Conservation (phyloP, 2,329 filamentous ascomycete species). For the Dactylellina sp. region DNA sequence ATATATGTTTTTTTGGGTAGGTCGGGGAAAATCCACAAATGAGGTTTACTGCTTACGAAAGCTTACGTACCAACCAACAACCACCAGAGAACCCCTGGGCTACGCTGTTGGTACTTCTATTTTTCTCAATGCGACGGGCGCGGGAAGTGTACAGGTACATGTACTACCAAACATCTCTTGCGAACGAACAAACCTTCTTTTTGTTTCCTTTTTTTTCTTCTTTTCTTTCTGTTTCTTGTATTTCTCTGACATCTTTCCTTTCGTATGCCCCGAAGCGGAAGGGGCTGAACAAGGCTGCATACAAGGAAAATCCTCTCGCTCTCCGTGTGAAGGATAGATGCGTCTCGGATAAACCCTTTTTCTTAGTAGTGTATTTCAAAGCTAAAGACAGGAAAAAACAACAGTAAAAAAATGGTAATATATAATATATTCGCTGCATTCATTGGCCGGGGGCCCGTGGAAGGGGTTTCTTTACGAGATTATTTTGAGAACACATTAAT, state of each 20-base stretch:
- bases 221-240: not conserved
- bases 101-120: not conserved
- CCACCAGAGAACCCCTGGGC: slow-evolving; percentile 7
- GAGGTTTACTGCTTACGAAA: slow-evolving; percentile 45
- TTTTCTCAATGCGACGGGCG: not conserved
- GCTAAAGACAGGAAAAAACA: not conserved
- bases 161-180: not conserved
- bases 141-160: slow-evolving; percentile 1
- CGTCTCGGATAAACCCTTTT: slow-evolving; percentile 30
- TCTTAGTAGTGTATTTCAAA: slow-evolving; percentile 4
- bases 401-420: too few species aligned
- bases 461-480: not conserved
- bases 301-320: not conserved
- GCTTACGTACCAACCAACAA: slow-evolving; percentile 28
- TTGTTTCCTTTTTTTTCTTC: not conserved
- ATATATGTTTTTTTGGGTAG: not conserved
- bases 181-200: not conserved
- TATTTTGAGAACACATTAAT: too few species aligned
- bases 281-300: slow-evolving; percentile 33
- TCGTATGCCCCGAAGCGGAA: slow-evolving; percentile 1
- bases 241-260: not conserved
- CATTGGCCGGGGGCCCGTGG: too few species aligned
- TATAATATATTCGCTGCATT: too few species aligned
- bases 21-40: slow-evolving; percentile 42
- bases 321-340: not conserved